Evolutionary conservation across 805 yeast genomes (phyloP).

Genomic region (Saturnispora bothae): DNA sequence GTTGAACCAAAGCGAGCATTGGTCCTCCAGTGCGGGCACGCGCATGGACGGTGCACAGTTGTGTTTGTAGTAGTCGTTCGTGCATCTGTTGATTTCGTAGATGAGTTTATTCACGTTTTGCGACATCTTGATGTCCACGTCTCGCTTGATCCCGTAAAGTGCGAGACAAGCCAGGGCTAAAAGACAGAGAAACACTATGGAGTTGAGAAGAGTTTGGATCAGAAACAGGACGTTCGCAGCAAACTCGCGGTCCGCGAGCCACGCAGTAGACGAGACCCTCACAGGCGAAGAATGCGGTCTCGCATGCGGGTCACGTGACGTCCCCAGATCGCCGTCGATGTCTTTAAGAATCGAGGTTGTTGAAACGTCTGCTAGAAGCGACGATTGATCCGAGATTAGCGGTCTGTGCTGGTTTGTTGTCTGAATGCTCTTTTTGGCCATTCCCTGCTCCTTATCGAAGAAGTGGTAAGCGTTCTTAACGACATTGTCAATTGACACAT

Average conservation of each 20-base stretch:
- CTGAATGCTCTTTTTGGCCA: too few species aligned
- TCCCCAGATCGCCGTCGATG: too few species aligned
- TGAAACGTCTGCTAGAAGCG: too few species aligned
- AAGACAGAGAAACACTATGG: constrained; percentile 17
- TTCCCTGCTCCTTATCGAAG: not conserved
- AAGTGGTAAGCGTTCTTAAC: not conserved
- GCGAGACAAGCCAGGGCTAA: constrained; percentile 15
- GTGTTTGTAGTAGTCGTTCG: constrained; percentile 58
- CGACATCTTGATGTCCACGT: constrained; percentile 62
- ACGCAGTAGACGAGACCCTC: not conserved
- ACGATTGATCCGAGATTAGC: too few species aligned
- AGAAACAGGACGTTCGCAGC: constrained; percentile 19
- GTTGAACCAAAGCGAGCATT: constrained; percentile 64
- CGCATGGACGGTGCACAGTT: constrained; percentile 55
- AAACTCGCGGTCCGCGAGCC: constrained; percentile 21
- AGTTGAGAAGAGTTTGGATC: constrained; percentile 20
- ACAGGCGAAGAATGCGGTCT: constrained; percentile 8
- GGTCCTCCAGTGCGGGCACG: constrained; percentile 63
- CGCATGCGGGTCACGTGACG: not conserved
- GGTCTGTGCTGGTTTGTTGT: too few species aligned
- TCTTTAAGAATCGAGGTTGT: too few species aligned
- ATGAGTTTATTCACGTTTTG: constrained; percentile 48
- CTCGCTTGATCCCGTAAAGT: constrained; percentile 29
- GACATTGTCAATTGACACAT: not conserved
- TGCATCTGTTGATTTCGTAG: constrained; percentile 58